phyloP scores from a whole-genome alignment of 23 red algal genomes.

The Gracilaria caudata region DNA sequence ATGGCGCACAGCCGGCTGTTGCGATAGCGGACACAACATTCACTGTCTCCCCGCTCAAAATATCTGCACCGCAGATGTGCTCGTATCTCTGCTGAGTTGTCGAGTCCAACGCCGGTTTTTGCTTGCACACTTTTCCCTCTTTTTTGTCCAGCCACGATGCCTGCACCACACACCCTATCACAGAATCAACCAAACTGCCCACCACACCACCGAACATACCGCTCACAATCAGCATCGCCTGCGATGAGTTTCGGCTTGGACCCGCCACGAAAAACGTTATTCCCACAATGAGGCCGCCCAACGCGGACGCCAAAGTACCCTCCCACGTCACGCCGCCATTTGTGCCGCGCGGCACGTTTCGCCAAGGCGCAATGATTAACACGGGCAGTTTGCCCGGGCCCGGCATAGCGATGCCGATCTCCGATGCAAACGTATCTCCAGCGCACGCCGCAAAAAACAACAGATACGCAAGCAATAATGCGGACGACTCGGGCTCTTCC shows the following conservation, averaged over 20 bases:
- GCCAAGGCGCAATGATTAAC: slow-evolving; percentile 33
- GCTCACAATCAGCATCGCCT: slow-evolving; percentile 23
- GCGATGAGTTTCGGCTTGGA: slow-evolving; percentile 19
- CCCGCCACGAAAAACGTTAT: slow-evolving; percentile 35
- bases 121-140: slow-evolving; percentile 38
- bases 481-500: background rate
- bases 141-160: slow-evolving; percentile 29
- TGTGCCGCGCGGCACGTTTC: slow-evolving; percentile 61
- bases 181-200: slow-evolving; percentile 40
- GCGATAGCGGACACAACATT: slow-evolving; percentile 40
- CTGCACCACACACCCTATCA: slow-evolving; percentile 37
- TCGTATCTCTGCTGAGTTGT: background rate
- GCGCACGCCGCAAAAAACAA: slow-evolving; percentile 71
- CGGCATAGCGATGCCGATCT: slow-evolving; percentile 59
- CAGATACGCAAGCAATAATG: slow-evolving; percentile 41
- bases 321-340: slow-evolving; percentile 57
- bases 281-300: slow-evolving; percentile 58
- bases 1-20: slow-evolving; percentile 39
- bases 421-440: slow-evolving; percentile 70
- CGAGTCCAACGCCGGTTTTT: background rate
- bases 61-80: slow-evolving; percentile 44
- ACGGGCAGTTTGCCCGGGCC: slow-evolving; percentile 31
- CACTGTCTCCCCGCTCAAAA: slow-evolving; percentile 53
- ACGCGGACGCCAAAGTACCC: slow-evolving; percentile 53
- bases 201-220: slow-evolving; percentile 49